Base-by-base conservation (phyloP, 495 filamentous ascomycete genomes). In the Evansstolkia leycettana region DNA sequence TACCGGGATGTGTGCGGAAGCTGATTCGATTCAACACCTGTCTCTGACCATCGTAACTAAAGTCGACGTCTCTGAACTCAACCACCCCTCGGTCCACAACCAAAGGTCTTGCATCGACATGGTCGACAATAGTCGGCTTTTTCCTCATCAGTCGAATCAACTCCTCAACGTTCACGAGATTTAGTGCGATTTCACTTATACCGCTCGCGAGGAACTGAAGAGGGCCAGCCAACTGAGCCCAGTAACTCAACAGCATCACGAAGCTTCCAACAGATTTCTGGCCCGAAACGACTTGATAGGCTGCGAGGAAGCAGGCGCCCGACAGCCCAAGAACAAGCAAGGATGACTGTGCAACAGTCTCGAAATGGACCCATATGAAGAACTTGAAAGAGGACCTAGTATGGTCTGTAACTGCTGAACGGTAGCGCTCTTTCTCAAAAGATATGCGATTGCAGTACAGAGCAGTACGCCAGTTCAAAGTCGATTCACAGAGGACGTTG, bases 141-240 rank as follows among this genome's bases (percentile, higher is more conserved):
- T 65, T 82, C 41, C 73, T 64, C 53, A 86, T 73, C 20, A 89
- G 65, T 37, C 80, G 72, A 10, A 88, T 63, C 15, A 89, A 66
- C 6, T 75, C 67, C 48, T 87, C 82, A 1, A 78, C 77, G 43
- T 84, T 76, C 23, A 84, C 70, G 35, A 87, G 59, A 31, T 78
- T 62, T 34, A 67, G 57, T 12, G 72, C 66, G 18, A 87, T 64
- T 40, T 57, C 69, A 40, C 66, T 67, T 37, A 75, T 73, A 20
- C 76, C 65, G 23, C 57, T 62, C 17, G 75, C 72, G 49, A 88
- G 79, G 50, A 76, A 74, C 8, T 58, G 59, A 11, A 86, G 59
- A 23, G 82, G 82, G 42, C 52, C 40, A 31, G 57, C 46, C 16
- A 83, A 61, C 40, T 73, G 73, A 6, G 59, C 51, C 83, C 82